Percentiles rank a stretch among this genome's conserved stretches.
Conservation (phyloP, 257 asterid genomes). For the Catharanthus roseus region DNA sequence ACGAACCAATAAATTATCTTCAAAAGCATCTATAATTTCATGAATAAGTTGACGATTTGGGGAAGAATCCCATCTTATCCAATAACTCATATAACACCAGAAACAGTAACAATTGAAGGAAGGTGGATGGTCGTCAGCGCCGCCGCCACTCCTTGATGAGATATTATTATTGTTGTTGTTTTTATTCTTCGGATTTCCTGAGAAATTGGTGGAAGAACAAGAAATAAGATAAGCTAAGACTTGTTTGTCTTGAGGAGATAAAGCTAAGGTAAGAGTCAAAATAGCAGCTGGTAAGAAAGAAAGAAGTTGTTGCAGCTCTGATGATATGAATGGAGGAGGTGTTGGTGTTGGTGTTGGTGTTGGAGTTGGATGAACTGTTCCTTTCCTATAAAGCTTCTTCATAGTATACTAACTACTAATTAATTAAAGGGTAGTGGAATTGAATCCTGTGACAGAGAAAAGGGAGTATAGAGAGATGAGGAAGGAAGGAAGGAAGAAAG, state of each 20-base stretch:
- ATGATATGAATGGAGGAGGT: too few relatives aligned
- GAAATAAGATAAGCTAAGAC: constrained; percentile 34
- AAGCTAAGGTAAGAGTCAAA: constrained; percentile 28
- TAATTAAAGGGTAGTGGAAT: too few relatives aligned
- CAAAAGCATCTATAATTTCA: constrained; percentile 38
- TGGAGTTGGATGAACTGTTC: constrained; percentile 29
- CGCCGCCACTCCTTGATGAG: background rate
- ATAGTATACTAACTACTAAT: too few relatives aligned
- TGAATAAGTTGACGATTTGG: constrained; percentile 43
- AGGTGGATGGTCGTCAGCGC: constrained; percentile 25
- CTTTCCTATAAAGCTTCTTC: constrained; percentile 31
- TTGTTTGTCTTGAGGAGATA: constrained; percentile 32
- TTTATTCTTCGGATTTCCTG: constrained; percentile 8
- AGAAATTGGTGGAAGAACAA: constrained; percentile 21
- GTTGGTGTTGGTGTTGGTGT: constrained; percentile 20
- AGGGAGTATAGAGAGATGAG: too few relatives aligned
- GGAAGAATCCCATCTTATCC: constrained; percentile 43
- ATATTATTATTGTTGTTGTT: background rate
- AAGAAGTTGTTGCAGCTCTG: too few relatives aligned
- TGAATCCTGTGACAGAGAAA: too few relatives aligned
- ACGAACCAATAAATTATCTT: constrained; percentile 20
- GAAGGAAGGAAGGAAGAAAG: too few relatives aligned
- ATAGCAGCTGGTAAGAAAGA: constrained; percentile 36
- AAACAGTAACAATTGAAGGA: constrained; percentile 34
- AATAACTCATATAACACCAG: constrained; percentile 35